These are phyloP conservation scores for Suillus brevipes DNA, from an alignment of 768 basidiomycete genomes.

Conservation along the genomic window DNA sequence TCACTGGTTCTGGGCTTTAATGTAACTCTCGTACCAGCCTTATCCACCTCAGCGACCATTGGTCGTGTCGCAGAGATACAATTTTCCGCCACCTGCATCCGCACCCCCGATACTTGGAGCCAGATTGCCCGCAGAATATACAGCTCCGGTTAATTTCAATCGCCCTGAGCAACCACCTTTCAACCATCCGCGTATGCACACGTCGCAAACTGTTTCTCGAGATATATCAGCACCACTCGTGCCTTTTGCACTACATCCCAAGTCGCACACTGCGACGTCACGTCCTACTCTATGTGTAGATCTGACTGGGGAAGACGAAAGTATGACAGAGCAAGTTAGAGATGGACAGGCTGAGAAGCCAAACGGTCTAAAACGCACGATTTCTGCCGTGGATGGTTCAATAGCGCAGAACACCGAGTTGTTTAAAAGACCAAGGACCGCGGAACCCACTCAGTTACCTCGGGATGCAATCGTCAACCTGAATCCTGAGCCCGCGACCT, in stretches of 20 bases:
- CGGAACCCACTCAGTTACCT: neutral
- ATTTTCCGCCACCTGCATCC: neutral
- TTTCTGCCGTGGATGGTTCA: neutral
- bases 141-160: neutral
- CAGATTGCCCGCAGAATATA: neutral
- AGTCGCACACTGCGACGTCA: neutral
- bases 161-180: neutral
- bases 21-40: neutral
- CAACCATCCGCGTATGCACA: neutral
- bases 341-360: neutral
- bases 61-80: too few relatives aligned
- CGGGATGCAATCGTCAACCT: neutral
- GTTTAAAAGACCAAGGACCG: neutral
- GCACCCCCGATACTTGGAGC: neutral
- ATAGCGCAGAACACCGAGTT: neutral
- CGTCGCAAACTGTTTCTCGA: constrained; percentile 6
- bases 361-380: constrained; percentile 9
- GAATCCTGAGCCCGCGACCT: neutral
- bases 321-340: neutral
- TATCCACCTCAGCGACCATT: neutral
- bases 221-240: constrained; percentile 8
- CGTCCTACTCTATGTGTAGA: neutral
- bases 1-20: neutral
- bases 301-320: neutral
- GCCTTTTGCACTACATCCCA: neutral